A percentile compares a stretch with the other conserved stretches of the same genome.
These are phyloP conservation scores for Cryptosporidium ubiquitum DNA, from an alignment of 169 alveolate species.

Conservation along the genomic window DNA sequence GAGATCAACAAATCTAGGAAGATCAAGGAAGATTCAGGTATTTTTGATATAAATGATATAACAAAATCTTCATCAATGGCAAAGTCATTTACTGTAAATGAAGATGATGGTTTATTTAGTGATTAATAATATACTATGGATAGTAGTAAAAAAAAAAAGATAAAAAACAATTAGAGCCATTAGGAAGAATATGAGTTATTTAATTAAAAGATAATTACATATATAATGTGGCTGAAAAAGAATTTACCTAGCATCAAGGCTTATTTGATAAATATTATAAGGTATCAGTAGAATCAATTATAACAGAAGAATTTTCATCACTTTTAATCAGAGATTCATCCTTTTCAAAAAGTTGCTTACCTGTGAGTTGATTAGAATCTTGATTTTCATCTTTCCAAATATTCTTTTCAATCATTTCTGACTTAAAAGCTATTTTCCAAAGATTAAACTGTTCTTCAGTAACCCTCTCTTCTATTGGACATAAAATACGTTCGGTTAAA, in stretches of 20 bases:
- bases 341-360: constrained; percentile 55
- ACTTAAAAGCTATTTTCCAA: constrained; percentile 48
- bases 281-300: not conserved
- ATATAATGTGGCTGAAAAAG: not conserved
- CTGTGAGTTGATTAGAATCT: constrained; percentile 30
- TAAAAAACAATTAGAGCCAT: not conserved
- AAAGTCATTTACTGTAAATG: constrained; percentile 53
- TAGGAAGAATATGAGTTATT: not conserved
- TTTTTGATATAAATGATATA: constrained; percentile 32
- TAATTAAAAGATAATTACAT: not conserved
- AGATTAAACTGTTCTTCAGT: constrained; percentile 32
- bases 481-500: constrained; percentile 11
- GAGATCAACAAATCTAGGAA: constrained; percentile 9
- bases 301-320: not conserved
- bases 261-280: not conserved
- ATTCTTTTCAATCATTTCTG: constrained; percentile 64
- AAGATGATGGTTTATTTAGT: constrained; percentile 28
- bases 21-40: constrained; percentile 15
- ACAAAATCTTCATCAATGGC: constrained; percentile 37
- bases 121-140: not conserved
- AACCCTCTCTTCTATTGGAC: constrained; percentile 56
- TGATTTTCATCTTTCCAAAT: constrained; percentile 48
- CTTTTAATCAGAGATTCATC: constrained; percentile 46
- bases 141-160: not conserved
- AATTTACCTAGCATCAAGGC: not conserved